These are phyloP conservation scores for Corynascus novoguineensis DNA, from an alignment of 495 filamentous ascomycete species.

Conservation along the genomic window DNA sequence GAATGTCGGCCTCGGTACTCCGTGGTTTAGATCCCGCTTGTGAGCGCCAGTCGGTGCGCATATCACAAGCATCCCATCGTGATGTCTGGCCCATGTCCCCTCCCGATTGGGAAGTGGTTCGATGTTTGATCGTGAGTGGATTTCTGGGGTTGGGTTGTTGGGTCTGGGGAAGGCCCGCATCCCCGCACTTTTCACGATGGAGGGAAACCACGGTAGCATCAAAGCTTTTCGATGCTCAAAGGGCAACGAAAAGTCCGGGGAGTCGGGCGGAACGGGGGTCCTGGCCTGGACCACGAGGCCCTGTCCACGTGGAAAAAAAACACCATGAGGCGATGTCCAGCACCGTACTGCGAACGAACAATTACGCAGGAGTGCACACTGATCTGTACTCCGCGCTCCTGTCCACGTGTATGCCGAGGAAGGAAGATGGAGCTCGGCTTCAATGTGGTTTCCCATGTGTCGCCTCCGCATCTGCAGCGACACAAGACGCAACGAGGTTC, in stretches of 20 bases:
- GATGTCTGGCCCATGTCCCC: not conserved
- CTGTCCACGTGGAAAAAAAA: not conserved
- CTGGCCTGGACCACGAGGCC: not conserved
- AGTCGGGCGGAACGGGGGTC: conserved; percentile 13
- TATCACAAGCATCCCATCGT: conserved; percentile 8
- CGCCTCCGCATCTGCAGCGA: not conserved
- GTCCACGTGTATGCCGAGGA: too few relatives aligned
- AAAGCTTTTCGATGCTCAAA: not conserved
- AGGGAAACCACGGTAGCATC: conserved; percentile 9
- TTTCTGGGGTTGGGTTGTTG: conserved; percentile 3
- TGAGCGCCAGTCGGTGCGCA: not conserved
- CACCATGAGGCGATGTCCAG: not conserved
- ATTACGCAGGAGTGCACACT: too few relatives aligned
- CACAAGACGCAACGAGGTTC: not conserved
- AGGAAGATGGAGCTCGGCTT: too few relatives aligned
- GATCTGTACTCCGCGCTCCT: too few relatives aligned
- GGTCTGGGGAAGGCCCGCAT: conserved; percentile 18
- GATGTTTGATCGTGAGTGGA: conserved; percentile 15
- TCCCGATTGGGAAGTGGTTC: not conserved
- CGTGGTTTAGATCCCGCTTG: not conserved
- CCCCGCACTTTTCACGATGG: conserved; percentile 14
- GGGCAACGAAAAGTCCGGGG: conserved; percentile 5
- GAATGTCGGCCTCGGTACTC: not conserved
- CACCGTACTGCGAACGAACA: not conserved
- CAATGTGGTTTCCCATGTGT: not conserved